Base-by-base conservation (phyloP, 2,329 filamentous ascomycete genomes). In the Helminthosporium solani region DNA sequence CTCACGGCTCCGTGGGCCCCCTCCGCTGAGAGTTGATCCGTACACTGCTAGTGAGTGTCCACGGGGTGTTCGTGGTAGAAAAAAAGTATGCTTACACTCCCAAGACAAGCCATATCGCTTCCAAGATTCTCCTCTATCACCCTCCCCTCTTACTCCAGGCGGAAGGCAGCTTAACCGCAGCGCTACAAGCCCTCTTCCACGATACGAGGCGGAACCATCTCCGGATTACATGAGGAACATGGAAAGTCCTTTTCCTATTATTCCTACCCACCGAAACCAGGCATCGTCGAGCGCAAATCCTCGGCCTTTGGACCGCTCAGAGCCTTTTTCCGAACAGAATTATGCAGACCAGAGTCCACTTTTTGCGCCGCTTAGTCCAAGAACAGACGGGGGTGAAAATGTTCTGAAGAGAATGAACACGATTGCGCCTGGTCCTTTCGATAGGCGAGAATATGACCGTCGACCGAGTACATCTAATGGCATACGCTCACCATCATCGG, bases 351-450 rank as follows among this genome's bases (percentile, higher is more conserved):
- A 67, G 14, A 64, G 61, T 40, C 63, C 68, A 12, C 52, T 64
- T 3, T 77, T 76, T 58, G 76, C 76, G 18, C 73, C 78, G 3
- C 66, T 74, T 16, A 83, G 75, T 51, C 79, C 81, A 20, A 66
- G 65, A 27, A 62, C 60, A 1, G 67, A 68, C 53, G 71, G 63
- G 15, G 70, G 68, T 47, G 71, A 66, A 39, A 74, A 67, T 42
- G 38, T 88, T 21, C 60, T 86, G 56, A 77, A 81, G 51, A 79
- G 82, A 41, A 81, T 88, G 76, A 80, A 87, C 54, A 78, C 73
- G 7, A 85, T 88, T 59, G 77, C 81, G 1, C 82, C 85, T 1
- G 85, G 83, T 0, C 85, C 85, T 0, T 87, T 88, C 57, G 81
- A 83, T 52, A 66, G 76, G 36, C 54, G 25, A 70, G 41, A 21